Evolutionary conservation across 768 basidiomycete genomes (phyloP).

Genomic region (Hericium alpestre): DNA sequence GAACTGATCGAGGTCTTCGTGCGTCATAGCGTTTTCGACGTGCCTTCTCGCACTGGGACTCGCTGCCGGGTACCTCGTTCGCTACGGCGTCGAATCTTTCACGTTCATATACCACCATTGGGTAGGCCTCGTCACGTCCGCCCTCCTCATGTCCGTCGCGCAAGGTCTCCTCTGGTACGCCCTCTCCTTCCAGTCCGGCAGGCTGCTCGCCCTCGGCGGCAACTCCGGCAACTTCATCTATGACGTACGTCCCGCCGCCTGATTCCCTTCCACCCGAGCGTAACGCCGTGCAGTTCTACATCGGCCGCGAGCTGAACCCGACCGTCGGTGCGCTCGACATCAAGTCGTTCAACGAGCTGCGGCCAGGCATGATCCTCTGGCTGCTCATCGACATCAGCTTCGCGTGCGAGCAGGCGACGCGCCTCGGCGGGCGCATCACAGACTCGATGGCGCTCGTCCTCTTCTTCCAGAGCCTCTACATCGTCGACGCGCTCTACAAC

Average conservation of each 20-base stretch:
- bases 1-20: background rate
- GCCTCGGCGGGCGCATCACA: conserved; percentile 64
- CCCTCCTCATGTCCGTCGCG: conserved; percentile 63
- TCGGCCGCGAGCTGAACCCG: conserved; percentile 92
- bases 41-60: conserved; percentile 74
- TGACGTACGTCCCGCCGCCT: conserved; percentile 50
- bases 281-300: conserved; percentile 56
- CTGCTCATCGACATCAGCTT: conserved; percentile 80
- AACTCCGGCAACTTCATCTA: conserved; percentile 83
- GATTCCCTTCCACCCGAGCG: background rate
- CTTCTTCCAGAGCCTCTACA: conserved; percentile 80
- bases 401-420: conserved; percentile 82
- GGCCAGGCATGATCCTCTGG: conserved; percentile 91
- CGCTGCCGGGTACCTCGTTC: conserved; percentile 54
- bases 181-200: conserved; percentile 55
- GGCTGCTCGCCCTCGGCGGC: conserved; percentile 83
- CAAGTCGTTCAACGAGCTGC: conserved; percentile 72
- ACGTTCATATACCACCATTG: conserved; percentile 90
- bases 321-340: conserved; percentile 66
- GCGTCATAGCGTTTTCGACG: conserved; percentile 66
- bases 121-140: conserved; percentile 79
- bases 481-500: conserved; percentile 78
- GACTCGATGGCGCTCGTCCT: conserved; percentile 90
- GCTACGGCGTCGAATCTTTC: conserved; percentile 68
- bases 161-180: conserved; percentile 69